Conservation (phyloP, 176 grass and related monocot species). For the Neostapfia colusana region DNA sequence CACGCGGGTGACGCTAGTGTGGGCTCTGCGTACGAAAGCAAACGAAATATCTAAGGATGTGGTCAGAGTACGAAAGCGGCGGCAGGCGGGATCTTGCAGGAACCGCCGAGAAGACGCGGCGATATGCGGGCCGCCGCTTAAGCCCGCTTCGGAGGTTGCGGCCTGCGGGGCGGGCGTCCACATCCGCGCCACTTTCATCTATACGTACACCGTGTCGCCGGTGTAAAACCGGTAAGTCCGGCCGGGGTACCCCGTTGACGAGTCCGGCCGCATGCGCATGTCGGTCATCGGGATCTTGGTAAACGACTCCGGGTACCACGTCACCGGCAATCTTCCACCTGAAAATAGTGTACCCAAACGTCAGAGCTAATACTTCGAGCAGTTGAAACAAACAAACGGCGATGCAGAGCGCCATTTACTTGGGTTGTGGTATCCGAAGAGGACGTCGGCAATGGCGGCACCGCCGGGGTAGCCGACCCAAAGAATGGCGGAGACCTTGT, state of each 20-base stretch:
- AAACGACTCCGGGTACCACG: constrained; percentile 78
- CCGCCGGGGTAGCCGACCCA: constrained; percentile 94
- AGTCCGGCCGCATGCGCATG: constrained; percentile 87
- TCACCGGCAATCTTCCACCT: constrained; percentile 87
- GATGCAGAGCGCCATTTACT: constrained; percentile 26
- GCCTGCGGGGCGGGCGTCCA: no score
- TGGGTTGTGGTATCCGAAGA: constrained; percentile 81
- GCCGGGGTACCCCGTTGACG: constrained; percentile 58
- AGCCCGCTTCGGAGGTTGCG: no score
- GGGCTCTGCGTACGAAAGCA: no score
- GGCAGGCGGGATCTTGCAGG: no score
- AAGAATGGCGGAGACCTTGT: constrained; percentile 66
- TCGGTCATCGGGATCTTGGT: constrained; percentile 68
- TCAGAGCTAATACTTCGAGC: neutral
- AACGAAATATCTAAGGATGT: no score
- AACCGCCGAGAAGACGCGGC: no score
- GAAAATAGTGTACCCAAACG: neutral
- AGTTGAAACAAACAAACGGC: neutral
- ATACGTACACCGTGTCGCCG: constrained; percentile 63
- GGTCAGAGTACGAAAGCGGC: no score
- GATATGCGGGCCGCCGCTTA: no score
- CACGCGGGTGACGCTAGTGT: no score
- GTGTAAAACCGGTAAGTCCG: constrained; percentile 97
- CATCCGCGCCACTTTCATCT: no score
- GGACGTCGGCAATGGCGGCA: constrained; percentile 71